A percentile compares a stretch with the other conserved stretches of the same genome.
Evolutionary conservation across 345 rosid genomes (phyloP).

Genomic region (Rhodomyrtus tomentosa): DNA sequence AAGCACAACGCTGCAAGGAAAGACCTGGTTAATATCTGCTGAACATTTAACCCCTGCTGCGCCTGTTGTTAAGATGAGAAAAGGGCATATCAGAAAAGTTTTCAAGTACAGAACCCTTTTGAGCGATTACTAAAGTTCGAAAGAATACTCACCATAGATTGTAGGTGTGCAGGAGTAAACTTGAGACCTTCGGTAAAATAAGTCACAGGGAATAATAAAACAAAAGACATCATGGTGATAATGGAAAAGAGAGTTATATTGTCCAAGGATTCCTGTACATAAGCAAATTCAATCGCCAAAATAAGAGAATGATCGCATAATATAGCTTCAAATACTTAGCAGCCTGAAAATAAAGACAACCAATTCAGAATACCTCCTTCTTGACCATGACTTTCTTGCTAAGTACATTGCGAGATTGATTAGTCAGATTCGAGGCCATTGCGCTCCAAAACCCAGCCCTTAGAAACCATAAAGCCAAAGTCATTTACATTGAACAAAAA

Average conservation of each 20-base stretch:
- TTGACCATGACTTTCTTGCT: conserved; percentile 42
- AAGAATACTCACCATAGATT: conserved; percentile 24
- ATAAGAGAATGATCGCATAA: not conserved
- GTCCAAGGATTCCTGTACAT: conserved; percentile 34
- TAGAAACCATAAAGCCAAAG: not conserved
- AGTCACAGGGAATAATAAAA: conserved; percentile 27
- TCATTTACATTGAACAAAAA: not conserved
- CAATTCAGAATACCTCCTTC: conserved; percentile 21
- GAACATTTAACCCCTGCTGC: conserved; percentile 64
- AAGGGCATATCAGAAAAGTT: not conserved
- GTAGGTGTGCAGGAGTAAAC: conserved; percentile 25
- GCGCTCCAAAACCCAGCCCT: conserved; percentile 32
- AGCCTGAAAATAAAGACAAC: not conserved
- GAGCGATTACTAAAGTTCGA: not conserved
- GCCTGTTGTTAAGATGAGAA: not conserved
- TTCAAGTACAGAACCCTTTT: not conserved
- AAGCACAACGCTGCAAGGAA: conserved; percentile 80
- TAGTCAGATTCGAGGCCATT: conserved; percentile 26
- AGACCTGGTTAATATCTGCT: conserved; percentile 47
- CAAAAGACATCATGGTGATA: conserved; percentile 38
- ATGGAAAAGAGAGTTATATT: conserved; percentile 43
- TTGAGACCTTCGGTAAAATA: conserved; percentile 33
- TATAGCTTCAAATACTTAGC: not conserved
- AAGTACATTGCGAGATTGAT: conserved; percentile 27
- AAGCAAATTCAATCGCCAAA: not conserved